These are phyloP conservation scores for Solanum ahanhuiri DNA, from an alignment of 257 asterid species.

Conservation along the genomic window DNA sequence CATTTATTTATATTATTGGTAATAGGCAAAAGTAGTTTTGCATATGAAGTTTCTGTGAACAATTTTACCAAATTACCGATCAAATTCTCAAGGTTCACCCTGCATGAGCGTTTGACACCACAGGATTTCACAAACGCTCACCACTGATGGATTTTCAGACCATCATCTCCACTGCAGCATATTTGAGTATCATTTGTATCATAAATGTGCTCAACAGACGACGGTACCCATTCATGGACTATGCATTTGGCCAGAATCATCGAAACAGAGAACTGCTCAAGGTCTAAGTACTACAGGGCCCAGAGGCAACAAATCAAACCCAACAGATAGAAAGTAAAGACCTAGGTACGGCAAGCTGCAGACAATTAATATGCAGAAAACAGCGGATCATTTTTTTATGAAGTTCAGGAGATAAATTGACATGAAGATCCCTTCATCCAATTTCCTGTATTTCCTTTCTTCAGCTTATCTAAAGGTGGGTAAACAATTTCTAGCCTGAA, in stretches of 20 bases:
- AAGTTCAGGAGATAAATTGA: background rate
- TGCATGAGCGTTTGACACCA: background rate
- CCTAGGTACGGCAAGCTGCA: background rate
- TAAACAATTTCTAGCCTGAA: background rate
- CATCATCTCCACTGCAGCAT: background rate
- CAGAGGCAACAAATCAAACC: background rate
- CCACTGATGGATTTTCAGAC: background rate
- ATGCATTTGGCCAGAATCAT: background rate
- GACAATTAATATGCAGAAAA: background rate
- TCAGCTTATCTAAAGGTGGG: background rate
- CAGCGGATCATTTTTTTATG: background rate
- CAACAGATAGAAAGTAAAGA: background rate
- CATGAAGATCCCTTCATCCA: background rate
- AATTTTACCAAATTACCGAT: background rate
- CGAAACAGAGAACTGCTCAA: background rate
- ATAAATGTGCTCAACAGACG: background rate
- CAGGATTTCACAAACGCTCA: background rate
- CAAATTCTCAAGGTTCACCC: background rate
- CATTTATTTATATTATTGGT: background rate
- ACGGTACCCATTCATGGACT: background rate
- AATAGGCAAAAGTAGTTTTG: background rate
- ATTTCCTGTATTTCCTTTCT: background rate
- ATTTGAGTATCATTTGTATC: background rate
- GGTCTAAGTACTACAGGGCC: background rate
- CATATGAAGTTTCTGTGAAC: background rate